Conservation (phyloP, 1,139 yeast genomes). For the Yamadazyma mexicana region DNA sequence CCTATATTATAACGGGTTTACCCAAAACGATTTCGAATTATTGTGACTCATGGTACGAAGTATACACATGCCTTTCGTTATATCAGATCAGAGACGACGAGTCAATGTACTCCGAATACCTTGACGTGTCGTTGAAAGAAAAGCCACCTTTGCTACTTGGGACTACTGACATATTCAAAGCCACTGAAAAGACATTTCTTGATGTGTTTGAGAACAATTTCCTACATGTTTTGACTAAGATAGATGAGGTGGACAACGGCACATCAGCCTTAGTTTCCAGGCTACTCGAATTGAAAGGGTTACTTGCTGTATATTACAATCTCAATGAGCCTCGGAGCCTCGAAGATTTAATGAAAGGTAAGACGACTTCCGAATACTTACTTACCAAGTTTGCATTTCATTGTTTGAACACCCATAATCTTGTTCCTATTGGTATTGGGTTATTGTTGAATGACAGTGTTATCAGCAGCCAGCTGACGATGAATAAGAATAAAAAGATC, state of each 20-base stretch:
- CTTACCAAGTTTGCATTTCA: slow-evolving; percentile 60
- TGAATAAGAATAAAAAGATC: slow-evolving; percentile 37
- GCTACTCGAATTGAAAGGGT: slow-evolving; percentile 64
- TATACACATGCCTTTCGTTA: slow-evolving; percentile 58
- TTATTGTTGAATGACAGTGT: slow-evolving; percentile 33
- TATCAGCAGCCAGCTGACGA: slow-evolving; percentile 21
- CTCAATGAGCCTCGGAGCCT: slow-evolving; percentile 16
- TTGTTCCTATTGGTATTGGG: slow-evolving; percentile 72
- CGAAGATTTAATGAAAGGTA: slow-evolving; percentile 20
- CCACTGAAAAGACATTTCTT: slow-evolving; percentile 58
- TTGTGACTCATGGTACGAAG: slow-evolving; percentile 71
- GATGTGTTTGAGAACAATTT: slow-evolving; percentile 60
- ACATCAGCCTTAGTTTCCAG: slow-evolving; percentile 69
- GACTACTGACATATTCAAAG: slow-evolving; percentile 31
- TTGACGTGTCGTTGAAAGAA: slow-evolving; percentile 30
- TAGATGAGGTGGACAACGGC: slow-evolving; percentile 64
- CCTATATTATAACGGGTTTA: slow-evolving; percentile 53
- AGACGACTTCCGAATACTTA: slow-evolving; percentile 59
- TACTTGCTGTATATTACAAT: slow-evolving; percentile 49
- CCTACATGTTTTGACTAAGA: slow-evolving; percentile 57
- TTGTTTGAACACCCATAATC: slow-evolving; percentile 47
- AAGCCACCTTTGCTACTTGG: slow-evolving; percentile 28
- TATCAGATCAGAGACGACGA: slow-evolving; percentile 56
- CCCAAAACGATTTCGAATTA: slow-evolving; percentile 48
- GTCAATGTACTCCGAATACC: slow-evolving; percentile 33